Evolutionary conservation across 441 rosid genomes (phyloP).

Genomic region (Pelargonium australe): DNA sequence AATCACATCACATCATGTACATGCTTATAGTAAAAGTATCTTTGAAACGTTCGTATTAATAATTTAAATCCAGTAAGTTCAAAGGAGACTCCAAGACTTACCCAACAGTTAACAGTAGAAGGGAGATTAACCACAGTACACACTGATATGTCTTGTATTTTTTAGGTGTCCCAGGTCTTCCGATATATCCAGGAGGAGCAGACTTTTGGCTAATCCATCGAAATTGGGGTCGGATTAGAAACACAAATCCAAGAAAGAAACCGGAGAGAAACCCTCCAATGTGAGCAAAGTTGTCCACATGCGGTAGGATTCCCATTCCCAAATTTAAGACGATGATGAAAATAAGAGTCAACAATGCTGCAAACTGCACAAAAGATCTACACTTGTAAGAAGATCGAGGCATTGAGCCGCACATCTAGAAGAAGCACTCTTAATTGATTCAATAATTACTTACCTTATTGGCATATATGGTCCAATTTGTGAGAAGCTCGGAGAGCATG

Average conservation of each 20-base stretch:
- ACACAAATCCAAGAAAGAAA: slow-evolving; percentile 81
- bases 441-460: slow-evolving; percentile 47
- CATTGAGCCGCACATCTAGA: neutral
- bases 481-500: slow-evolving; percentile 88
- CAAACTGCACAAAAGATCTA: slow-evolving; percentile 45
- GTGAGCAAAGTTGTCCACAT: slow-evolving; percentile 93
- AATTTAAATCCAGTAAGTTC: neutral
- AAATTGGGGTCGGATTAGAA: slow-evolving; percentile 76
- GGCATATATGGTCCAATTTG: slow-evolving; percentile 85
- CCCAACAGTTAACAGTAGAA: slow-evolving; percentile 49
- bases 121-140: slow-evolving; percentile 53
- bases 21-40: neutral
- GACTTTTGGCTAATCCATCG: slow-evolving; percentile 60
- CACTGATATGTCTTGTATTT: slow-evolving; percentile 77
- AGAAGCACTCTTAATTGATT: neutral
- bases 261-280: slow-evolving; percentile 86
- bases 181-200: slow-evolving; percentile 45
- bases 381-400: slow-evolving; percentile 16
- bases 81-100: slow-evolving; percentile 27
- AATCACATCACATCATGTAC: too few species aligned
- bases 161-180: slow-evolving; percentile 48
- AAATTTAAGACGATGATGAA: slow-evolving; percentile 59
- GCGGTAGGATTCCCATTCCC: slow-evolving; percentile 81
- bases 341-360: slow-evolving; percentile 71
- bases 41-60: neutral